Evolutionary conservation across 805 yeast genomes (phyloP), one percentile per base, ranked within the genome.

Genomic region (Kluyveromyces wickerhamii): DNA sequence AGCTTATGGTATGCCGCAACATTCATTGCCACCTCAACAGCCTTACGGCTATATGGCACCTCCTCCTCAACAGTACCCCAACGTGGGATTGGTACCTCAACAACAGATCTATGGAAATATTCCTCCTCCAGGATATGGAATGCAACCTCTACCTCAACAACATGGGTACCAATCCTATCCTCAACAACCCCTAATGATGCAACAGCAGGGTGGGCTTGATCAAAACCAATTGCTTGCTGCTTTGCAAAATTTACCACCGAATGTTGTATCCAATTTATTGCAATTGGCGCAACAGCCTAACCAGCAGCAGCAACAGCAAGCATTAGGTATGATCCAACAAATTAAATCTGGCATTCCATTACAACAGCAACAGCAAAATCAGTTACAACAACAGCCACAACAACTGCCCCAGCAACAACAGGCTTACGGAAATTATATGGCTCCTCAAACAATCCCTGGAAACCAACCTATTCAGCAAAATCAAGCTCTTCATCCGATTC

Each of bases 221-320:
- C 62, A 59, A 40, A 52, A 49, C 23, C 60, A 55, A 36, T 37
- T 59, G 21, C 31, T 58, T 7, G 38, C 56, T 23, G 59, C 60
- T 4, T 46, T 58, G 18, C 62, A 59, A 41, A 56, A 51, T 30
- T 34, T 58, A 15, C 63, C 63, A 10, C 60, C 62, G 28, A 51
- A 51, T 32, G 58, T 57, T 14, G 54, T 58, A 4, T 48, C 59
- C 5, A 51, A 43, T 34, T 37, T 59, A 24, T 36, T 58, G 13
- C 44, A 54, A 5, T 47, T 51, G 37, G 61, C 61, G 3, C 62
- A 59, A 36, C 57, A 56, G 36, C 60, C 45, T 29, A 60, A 54
- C 26, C 52, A 42, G 32, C 60, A 45, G 24, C 54, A 47, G 13
- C 57, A 46, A 25, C 59, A 55, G 29, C 55, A 49, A 33, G 36